These are phyloP conservation scores for Flaveria ramosissima DNA, from an alignment of 129 eudicot genomes.

Conservation along the genomic window DNA sequence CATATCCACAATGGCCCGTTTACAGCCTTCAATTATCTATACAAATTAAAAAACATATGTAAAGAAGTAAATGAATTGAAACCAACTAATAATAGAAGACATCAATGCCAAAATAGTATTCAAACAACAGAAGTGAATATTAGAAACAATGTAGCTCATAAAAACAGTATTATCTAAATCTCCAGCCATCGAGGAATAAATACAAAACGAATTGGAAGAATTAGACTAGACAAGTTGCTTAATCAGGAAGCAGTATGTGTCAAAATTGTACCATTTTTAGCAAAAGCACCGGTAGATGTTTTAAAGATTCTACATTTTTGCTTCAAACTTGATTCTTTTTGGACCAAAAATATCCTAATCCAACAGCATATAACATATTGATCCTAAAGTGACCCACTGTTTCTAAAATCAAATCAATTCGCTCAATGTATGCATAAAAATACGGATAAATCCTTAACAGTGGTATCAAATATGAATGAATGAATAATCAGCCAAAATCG, in stretches of 20 bases:
- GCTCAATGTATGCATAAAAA: background rate
- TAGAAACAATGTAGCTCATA: constrained; percentile 19
- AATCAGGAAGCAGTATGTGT: constrained; percentile 29
- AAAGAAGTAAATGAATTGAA: background rate
- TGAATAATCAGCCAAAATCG: constrained; percentile 9
- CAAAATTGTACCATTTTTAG: constrained; percentile 17
- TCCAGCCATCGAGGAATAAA: background rate
- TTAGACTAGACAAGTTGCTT: constrained; percentile 20
- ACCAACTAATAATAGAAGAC: background rate
- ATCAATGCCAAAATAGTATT: constrained; percentile 1
- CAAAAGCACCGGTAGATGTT: constrained; percentile 5
- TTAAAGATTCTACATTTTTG: constrained; percentile 26
- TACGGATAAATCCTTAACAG: constrained; percentile 3
- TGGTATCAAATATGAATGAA: constrained; percentile 2
- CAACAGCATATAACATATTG: constrained; percentile 18
- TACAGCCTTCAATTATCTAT: constrained; percentile 33
- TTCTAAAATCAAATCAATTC: constrained; percentile 4
- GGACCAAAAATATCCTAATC: constrained; percentile 21
- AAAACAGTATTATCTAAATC: background rate
- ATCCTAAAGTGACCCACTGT: background rate
- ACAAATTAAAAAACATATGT: constrained; percentile 2
- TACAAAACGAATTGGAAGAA: constrained; percentile 7
- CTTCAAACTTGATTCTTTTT: constrained; percentile 29
- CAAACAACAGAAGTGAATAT: background rate
- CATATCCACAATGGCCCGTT: constrained; percentile 35